Conservation (phyloP, 257 asterid genomes). For the Scutellaria galericulata region DNA sequence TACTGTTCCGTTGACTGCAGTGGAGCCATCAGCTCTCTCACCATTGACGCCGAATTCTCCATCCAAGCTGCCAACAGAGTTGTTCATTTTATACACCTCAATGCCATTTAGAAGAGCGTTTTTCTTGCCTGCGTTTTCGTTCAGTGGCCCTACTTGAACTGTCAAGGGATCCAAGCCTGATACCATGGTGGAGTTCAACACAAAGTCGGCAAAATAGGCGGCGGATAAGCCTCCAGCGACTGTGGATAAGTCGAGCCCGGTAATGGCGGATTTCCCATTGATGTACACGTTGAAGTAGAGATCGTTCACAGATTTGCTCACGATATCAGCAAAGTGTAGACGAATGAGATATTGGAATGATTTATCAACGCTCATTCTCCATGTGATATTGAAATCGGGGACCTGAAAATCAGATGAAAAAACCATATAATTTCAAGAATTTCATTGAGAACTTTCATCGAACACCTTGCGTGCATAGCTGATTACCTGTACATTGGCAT, state of each 20-base stretch:
- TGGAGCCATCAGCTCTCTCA: conserved; percentile 27
- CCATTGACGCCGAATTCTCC: conserved; percentile 65
- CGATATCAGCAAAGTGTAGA: conserved; percentile 83
- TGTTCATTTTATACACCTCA: conserved; percentile 72
- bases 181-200: conserved; percentile 65
- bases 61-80: conserved; percentile 67
- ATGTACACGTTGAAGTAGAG: conserved; percentile 86
- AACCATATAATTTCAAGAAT: background rate
- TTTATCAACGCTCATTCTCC: conserved; percentile 68
- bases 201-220: conserved; percentile 63
- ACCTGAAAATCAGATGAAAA: conserved; percentile 1
- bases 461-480: background rate
- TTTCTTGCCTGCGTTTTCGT: conserved; percentile 51
- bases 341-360: conserved; percentile 75
- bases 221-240: conserved; percentile 51
- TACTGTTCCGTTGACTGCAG: conserved; percentile 54
- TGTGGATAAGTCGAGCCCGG: conserved; percentile 59
- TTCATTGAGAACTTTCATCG: background rate
- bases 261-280: conserved; percentile 63
- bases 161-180: conserved; percentile 46
- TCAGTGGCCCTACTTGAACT: conserved; percentile 62
- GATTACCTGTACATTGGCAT: conserved; percentile 58
- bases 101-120: conserved; percentile 71
- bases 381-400: conserved; percentile 77
- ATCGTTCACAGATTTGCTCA: conserved; percentile 74